A percentile compares a stretch with the other conserved stretches of the same genome.
Evolutionary conservation across 257 asterid species (phyloP).

Genomic region (Nicotiana paniculata): DNA sequence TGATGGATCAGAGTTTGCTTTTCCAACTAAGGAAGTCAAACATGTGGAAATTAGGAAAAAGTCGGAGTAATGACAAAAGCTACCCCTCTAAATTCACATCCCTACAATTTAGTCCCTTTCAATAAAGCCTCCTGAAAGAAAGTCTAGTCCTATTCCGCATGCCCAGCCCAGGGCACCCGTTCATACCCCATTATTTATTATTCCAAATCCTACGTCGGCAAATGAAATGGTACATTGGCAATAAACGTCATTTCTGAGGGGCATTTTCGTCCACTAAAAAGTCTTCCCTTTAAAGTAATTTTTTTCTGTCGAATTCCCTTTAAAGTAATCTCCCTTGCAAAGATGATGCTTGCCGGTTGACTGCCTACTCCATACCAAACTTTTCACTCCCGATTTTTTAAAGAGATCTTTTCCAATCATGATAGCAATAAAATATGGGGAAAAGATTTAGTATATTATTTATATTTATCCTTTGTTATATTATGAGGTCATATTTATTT

Average conservation of each 20-base stretch:
- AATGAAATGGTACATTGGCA: neutral
- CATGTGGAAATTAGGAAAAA: neutral
- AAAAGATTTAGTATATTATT: no score
- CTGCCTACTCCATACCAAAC: constrained; percentile 19
- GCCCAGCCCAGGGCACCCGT: neutral
- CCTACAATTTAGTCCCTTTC: constrained; percentile 7
- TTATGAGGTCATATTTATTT: no score
- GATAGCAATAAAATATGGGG: neutral
- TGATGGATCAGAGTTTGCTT: neutral
- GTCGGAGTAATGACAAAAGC: neutral
- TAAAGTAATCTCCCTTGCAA: neutral
- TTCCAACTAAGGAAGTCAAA: neutral
- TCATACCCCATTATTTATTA: neutral
- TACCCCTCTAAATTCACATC: neutral
- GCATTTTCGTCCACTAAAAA: neutral
- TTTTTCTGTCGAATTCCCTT: neutral
- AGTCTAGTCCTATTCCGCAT: neutral
- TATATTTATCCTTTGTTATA: no score
- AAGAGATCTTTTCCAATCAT: neutral
- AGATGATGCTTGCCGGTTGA: neutral
- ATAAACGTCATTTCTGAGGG: neutral
- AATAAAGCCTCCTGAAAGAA: neutral
- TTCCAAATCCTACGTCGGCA: neutral
- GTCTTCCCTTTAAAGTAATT: neutral
- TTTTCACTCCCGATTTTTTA: neutral